phyloP scores from a whole-genome alignment of 192 early-diverging fungal species.

The Coemansia sp. region DNA sequence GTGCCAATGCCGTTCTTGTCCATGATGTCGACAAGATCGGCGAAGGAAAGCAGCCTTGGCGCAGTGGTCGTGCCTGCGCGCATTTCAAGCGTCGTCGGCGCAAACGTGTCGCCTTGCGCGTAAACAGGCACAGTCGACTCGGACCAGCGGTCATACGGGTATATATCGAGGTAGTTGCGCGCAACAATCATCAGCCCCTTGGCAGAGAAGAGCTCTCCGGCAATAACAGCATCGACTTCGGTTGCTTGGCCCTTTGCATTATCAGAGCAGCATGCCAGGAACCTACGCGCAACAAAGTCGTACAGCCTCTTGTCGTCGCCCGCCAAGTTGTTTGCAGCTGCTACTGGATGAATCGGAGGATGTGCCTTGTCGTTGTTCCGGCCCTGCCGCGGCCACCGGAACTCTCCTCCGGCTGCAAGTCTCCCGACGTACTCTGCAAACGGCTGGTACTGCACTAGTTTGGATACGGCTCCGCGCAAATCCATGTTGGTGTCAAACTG shows the following conservation, averaged over 20 bases:
- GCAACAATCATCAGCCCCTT: constrained; percentile 78
- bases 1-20: constrained; percentile 95
- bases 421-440: constrained; percentile 58
- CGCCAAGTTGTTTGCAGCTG: constrained; percentile 53
- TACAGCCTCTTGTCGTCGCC: constrained; percentile 77
- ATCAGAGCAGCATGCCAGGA: constrained; percentile 90
- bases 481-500: constrained; percentile 80
- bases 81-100: constrained; percentile 71
- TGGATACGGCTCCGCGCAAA: constrained; percentile 64
- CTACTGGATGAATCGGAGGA: constrained; percentile 95
- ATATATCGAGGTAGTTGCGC: constrained; percentile 92
- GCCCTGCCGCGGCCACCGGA: constrained; percentile 76
- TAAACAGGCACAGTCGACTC: constrained; percentile 76
- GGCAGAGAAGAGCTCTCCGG: constrained; percentile 71
- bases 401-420: constrained; percentile 68
- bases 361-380: constrained; percentile 94
- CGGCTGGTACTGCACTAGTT: constrained; percentile 58
- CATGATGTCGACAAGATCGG: constrained; percentile 89
- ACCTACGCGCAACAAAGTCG: constrained; percentile 86
- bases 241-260: constrained; percentile 90
- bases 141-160: constrained; percentile 89
- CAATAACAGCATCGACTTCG: constrained; percentile 67
- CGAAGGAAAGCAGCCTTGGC: constrained; percentile 79
- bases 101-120: constrained; percentile 65
- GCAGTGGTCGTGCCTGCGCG: constrained; percentile 64